A percentile compares a stretch with the other conserved stretches of the same genome.
Evolutionary conservation across 208 protist genomes (phyloP).

Genomic region (Balamuthia mandrillaris): DNA sequence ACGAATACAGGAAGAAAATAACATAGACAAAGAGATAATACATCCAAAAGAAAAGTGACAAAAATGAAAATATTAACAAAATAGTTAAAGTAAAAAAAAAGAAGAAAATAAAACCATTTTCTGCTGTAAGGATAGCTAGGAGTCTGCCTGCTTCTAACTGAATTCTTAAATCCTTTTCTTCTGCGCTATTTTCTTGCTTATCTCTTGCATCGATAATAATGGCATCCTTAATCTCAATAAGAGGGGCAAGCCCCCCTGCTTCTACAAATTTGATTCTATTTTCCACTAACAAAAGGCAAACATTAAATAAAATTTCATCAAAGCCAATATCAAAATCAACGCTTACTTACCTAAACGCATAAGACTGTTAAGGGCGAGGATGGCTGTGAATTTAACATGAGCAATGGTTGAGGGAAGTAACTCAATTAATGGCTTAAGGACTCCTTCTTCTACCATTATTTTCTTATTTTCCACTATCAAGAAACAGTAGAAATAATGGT

Average conservation of each 20-base stretch:
- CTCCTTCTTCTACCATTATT: background rate
- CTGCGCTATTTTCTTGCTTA: background rate
- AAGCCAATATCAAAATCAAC: too few relatives aligned
- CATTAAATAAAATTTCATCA: background rate
- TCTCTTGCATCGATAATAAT: constrained; percentile 35
- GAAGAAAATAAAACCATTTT: background rate
- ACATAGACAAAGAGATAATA: too few relatives aligned
- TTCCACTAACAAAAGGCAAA: background rate
- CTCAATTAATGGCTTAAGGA: background rate
- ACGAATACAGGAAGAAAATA: too few relatives aligned
- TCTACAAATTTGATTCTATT: background rate
- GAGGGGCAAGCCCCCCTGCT: background rate
- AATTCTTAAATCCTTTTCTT: constrained; percentile 24
- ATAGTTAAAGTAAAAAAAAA: background rate
- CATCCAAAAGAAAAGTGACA: too few relatives aligned
- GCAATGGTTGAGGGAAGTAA: constrained; percentile 27
- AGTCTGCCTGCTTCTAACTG: constrained; percentile 25
- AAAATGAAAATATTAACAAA: background rate
- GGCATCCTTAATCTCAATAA: constrained; percentile 34
- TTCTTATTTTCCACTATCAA: background rate
- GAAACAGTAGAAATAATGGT: too few relatives aligned
- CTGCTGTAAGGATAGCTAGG: constrained; percentile 11
- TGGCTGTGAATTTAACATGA: constrained; percentile 21
- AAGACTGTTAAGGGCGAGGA: background rate
- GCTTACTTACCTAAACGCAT: background rate